Evolutionary conservation across 257 asterid genomes (phyloP), one percentile per base, ranked within the genome.

Genomic region (Solanum sejunctum): DNA sequence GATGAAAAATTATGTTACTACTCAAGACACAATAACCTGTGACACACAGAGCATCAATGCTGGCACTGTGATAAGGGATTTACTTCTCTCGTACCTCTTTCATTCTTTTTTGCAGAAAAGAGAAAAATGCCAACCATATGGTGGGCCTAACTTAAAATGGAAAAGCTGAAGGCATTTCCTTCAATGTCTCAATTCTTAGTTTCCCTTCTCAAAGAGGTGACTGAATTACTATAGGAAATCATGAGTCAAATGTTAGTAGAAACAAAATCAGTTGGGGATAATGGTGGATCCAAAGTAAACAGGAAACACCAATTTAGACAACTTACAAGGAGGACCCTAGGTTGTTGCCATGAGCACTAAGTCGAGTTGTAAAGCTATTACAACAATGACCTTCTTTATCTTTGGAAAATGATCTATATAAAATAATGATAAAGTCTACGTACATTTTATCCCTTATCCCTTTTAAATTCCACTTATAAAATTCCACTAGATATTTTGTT

Each of bases 11-110:
- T 21, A 66, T 61, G 78, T 41, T 21, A 61, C 54, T 21, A 43
- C 56, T 45, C 63, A 45, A 18, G 47, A 82, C 60, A 23, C 60
- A 47, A 32, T 41, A 41, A 45, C 67, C 84, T 58, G 52, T 55
- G 13, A 81, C 83, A 80, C 64, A 64, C 79, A 85, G 82, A 21
- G 15, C 41, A 81, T 60, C 64, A 77, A 51, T 51, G 43, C 82
- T 77, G 64, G 52, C 82, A 15, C 16, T n/a, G 20, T 77, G 41
- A 21, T 75, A 55, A 49, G 60, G 81, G 61, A 75, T 52, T 51
- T 26, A 15, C 23, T 26, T 73, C 23, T 52, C 8, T 51, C 23
- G 8, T 69, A 23, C 63, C 82, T 45, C 41, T 75, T 9, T 6
- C 77, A 67, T 66, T 72, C 81, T 73, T 45, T 73, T n/a, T 21